Base-by-base conservation (phyloP, 345 rosid species). In the Toxicodendron radicans region DNA sequence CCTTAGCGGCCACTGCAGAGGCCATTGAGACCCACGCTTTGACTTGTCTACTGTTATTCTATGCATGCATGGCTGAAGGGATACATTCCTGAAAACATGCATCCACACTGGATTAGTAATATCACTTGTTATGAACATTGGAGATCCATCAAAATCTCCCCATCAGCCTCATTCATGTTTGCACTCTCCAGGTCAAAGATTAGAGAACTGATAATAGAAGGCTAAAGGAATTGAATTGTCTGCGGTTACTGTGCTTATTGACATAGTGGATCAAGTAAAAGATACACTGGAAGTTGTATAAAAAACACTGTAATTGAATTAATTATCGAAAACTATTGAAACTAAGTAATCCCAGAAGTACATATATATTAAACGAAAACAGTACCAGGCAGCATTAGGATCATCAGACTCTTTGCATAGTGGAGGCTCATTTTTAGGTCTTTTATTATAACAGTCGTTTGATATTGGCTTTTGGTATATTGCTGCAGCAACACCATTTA, bases 21-120 rank as follows among this genome's bases (percentile, higher is more conserved):
- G 97, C 95, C 93, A 90, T 9, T 48, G 73, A 70, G 95, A 83
- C 64, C 95, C 95, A 68, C 93, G 92, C 73, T 83, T 76, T 5
- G 86, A 76, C 53, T 75, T 60, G 68, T 83, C 82, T 23, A 83
- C 85, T 3, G 93, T 86, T 70, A 92, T 86, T 83, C 70, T 87
- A 75, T 92, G 95, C 90, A 92, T 87, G 81, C 97, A 92, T 75
- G 95, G 85, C 80, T 89, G 86, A 81, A 92, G 86, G 33, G 87
- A 87, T 38, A 92, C 90, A 65, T 92, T 87, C 97, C 97, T 92
- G 80, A 57, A 48, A 68, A 72, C 35, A 73, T 45, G 43, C 51
- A 69, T 68, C 66, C 64, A 30, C 16, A 20, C 17, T 58, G 17
- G 24, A 69, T 71, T 24, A 27, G 17, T 46, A 3, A 45, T 48